These are phyloP conservation scores for Calonectria honghensis DNA, from an alignment of 2,329 filamentous ascomycete genomes.

Conservation along the genomic window DNA sequence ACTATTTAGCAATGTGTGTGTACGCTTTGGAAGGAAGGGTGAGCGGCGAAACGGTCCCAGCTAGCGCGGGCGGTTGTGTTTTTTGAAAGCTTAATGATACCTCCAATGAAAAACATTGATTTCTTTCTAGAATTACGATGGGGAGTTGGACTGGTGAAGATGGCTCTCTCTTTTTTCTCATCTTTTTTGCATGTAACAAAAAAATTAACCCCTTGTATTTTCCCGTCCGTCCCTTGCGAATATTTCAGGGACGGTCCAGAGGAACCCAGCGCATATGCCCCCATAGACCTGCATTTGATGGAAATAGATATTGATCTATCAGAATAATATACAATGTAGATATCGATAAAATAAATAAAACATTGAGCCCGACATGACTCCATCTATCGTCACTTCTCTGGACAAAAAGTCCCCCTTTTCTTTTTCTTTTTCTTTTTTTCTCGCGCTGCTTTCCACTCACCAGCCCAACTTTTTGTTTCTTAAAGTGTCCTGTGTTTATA, in stretches of 20 bases:
- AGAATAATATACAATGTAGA: slow-evolving; percentile 34
- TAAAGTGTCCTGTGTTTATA: not conserved
- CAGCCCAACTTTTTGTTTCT: not conserved
- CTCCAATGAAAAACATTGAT: slow-evolving; percentile 53
- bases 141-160: slow-evolving; percentile 12
- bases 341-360: not conserved
- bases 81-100: slow-evolving; percentile 58
- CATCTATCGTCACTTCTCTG: not conserved
- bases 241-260: slow-evolving; percentile 10
- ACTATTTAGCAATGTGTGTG: slow-evolving; percentile 35
- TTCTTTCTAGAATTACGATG: slow-evolving; percentile 34
- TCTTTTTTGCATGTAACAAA: slow-evolving; percentile 40
- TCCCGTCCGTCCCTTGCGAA: slow-evolving; percentile 14
- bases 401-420: too few relatives aligned
- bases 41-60: slow-evolving; percentile 48
- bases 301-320: slow-evolving; percentile 26
- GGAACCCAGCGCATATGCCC: slow-evolving; percentile 27
- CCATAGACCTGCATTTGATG: slow-evolving; percentile 26
- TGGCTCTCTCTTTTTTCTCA: not conserved
- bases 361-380: not conserved
- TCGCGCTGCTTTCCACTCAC: not conserved
- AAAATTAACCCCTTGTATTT: slow-evolving; percentile 34
- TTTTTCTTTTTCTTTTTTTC: not conserved
- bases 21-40: slow-evolving; percentile 45
- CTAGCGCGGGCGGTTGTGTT: slow-evolving; percentile 50